phyloP scores from a whole-genome alignment of 2,329 filamentous ascomycete species.

The Amylocarpus encephaloides region DNA sequence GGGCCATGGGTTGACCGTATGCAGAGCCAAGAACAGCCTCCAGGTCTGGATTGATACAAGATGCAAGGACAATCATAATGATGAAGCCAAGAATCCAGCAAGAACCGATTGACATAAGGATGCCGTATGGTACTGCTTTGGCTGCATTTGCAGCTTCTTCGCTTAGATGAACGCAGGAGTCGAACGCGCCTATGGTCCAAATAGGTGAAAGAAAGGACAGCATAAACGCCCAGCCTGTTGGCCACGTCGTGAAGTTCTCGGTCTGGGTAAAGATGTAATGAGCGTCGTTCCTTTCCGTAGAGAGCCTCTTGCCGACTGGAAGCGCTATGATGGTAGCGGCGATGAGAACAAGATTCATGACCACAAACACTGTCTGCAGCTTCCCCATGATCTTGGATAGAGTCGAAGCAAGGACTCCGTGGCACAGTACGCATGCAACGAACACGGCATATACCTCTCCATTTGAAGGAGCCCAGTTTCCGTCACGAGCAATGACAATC shows the following conservation, averaged over 20 bases:
- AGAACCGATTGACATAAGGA: constrained; percentile 50
- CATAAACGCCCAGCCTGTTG: constrained; percentile 52
- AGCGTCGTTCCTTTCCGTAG: constrained; percentile 35
- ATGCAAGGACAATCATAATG: constrained; percentile 50
- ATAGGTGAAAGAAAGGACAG: constrained; percentile 55
- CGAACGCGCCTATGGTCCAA: constrained; percentile 54
- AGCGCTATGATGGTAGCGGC: constrained; percentile 49
- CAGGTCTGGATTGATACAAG: constrained; percentile 49
- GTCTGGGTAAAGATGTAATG: constrained; percentile 50
- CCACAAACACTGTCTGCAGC: constrained; percentile 50
- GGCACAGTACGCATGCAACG: constrained; percentile 45
- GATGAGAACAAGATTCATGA: constrained; percentile 50
- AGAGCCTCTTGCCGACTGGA: constrained; percentile 40
- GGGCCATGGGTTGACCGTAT: constrained; percentile 49
- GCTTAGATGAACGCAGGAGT: constrained; percentile 53
- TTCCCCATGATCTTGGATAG: constrained; percentile 51
- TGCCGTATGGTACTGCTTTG: constrained; percentile 52
- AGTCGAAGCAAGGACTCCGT: constrained; percentile 47
- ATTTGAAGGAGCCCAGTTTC: constrained; percentile 48
- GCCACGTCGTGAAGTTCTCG: constrained; percentile 53
- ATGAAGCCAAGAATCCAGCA: constrained; percentile 53
- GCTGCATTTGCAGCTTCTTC: constrained; percentile 56
- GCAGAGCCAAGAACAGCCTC: constrained; percentile 40
- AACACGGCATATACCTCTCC: constrained; percentile 53
- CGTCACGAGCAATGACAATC: constrained; percentile 50